Percentiles rank a stretch among this genome's conserved stretches.
Evolutionary conservation across 2,329 filamentous ascomycete genomes (phyloP).

Genomic region (Arthrinium puccinioides): DNA sequence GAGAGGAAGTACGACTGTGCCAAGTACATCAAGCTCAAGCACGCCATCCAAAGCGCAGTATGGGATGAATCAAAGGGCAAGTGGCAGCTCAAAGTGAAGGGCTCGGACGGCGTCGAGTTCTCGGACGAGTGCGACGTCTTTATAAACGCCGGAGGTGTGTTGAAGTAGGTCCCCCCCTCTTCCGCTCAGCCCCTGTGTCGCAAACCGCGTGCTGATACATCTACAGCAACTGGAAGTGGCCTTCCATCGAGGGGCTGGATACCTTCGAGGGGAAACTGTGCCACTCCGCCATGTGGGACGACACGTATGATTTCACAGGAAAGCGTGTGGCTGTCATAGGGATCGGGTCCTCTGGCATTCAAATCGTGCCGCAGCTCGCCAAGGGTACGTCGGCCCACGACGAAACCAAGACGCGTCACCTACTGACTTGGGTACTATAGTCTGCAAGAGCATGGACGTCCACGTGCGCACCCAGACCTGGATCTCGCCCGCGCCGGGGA

Average conservation of each 20-base stretch:
- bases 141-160: conserved; percentile 39
- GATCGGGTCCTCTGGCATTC: conserved; percentile 45
- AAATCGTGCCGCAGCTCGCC: conserved; percentile 45
- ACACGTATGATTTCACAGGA: conserved; percentile 35
- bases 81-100: not conserved
- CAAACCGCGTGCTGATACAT: too few species aligned
- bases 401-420: too few species aligned
- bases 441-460: too few species aligned
- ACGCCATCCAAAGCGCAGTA: conserved; percentile 11
- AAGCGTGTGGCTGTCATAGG: conserved; percentile 44
- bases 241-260: conserved; percentile 40
- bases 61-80: conserved; percentile 13
- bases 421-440: not conserved
- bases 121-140: conserved; percentile 37
- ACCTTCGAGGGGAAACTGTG: conserved; percentile 44
- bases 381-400: too few species aligned
- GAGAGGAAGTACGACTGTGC: conserved; percentile 15
- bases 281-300: conserved; percentile 49
- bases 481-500: conserved; percentile 16
- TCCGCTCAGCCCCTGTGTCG: too few species aligned
- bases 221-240: conserved; percentile 43
- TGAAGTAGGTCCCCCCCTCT: too few species aligned
- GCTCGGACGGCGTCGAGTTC: not conserved
- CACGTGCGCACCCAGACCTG: conserved; percentile 19
- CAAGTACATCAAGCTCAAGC: conserved; percentile 16